phyloP scores from a whole-genome alignment of 306 rosid genomes.

The Glycyrrhiza uralensis region DNA sequence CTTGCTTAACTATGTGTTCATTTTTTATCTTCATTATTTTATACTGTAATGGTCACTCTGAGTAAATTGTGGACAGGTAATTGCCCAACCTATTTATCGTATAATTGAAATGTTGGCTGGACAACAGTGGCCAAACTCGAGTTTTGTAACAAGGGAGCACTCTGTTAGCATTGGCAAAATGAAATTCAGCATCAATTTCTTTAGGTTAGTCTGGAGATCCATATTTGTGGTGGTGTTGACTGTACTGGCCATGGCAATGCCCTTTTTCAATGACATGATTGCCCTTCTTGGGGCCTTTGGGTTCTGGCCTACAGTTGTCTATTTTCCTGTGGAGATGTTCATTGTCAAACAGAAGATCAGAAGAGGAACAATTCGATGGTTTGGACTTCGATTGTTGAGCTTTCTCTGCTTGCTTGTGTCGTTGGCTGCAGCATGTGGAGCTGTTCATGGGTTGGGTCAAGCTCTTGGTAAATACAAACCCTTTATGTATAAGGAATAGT shows the following conservation, averaged over 20 bases:
- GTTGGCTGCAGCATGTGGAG: constrained; percentile 39
- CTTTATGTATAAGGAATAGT: constrained; percentile 33
- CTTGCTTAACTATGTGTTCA: not conserved
- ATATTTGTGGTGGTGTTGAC: constrained; percentile 31
- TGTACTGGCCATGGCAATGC: constrained; percentile 42
- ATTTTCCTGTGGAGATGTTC: constrained; percentile 57
- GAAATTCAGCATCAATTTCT: constrained; percentile 27
- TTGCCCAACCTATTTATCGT: constrained; percentile 39
- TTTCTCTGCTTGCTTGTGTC: constrained; percentile 40
- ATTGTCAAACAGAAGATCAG: constrained; percentile 38
- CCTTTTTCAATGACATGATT: constrained; percentile 51
- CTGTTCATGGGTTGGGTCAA: constrained; percentile 39
- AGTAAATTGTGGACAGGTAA: constrained; percentile 28
- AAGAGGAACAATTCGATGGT: constrained; percentile 36
- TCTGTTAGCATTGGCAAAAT: constrained; percentile 19
- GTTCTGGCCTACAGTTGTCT: constrained; percentile 54
- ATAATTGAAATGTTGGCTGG: constrained; percentile 36
- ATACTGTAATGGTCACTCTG: not conserved
- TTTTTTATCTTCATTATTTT: not conserved
- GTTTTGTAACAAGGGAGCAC: constrained; percentile 30
- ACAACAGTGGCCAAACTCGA: constrained; percentile 39
- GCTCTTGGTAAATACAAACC: constrained; percentile 37
- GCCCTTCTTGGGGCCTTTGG: constrained; percentile 52
- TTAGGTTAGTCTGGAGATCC: constrained; percentile 53
- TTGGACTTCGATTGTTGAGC: constrained; percentile 40